Conservation (phyloP, 805 yeast genomes). For the Candida suzukii region DNA sequence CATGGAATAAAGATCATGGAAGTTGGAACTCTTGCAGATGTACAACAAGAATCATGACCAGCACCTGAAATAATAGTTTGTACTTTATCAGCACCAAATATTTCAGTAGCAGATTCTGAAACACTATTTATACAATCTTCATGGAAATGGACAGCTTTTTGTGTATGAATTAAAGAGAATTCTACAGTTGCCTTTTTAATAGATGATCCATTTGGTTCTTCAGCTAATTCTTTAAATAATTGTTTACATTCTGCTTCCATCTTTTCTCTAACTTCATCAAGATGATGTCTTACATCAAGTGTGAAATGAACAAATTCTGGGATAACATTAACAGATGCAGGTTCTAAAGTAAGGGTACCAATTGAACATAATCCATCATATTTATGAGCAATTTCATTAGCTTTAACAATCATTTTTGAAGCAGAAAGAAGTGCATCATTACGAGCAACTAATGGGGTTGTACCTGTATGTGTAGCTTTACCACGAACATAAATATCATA, state of each 20-base stretch:
- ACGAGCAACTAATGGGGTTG: slow-evolving; percentile 58
- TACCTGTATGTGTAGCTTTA: slow-evolving; percentile 66
- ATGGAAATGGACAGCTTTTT: slow-evolving; percentile 53
- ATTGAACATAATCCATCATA: slow-evolving; percentile 50
- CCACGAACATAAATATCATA: slow-evolving; percentile 49
- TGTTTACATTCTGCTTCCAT: slow-evolving; percentile 33
- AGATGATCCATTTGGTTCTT: slow-evolving; percentile 18
- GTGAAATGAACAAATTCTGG: slow-evolving; percentile 56
- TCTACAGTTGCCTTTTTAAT: slow-evolving; percentile 29
- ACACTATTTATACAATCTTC: slow-evolving; percentile 45
- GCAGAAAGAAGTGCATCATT: slow-evolving; percentile 57
- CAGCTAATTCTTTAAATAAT: slow-evolving; percentile 30
- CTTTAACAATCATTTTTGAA: slow-evolving; percentile 46
- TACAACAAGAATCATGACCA: slow-evolving; percentile 66
- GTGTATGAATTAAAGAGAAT: slow-evolving; percentile 38
- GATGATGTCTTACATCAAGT: slow-evolving; percentile 51
- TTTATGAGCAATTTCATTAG: slow-evolving; percentile 46
- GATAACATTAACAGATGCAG: slow-evolving; percentile 61
- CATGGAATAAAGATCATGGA: slow-evolving; percentile 72
- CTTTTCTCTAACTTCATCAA: slow-evolving; percentile 32
- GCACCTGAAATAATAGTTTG: slow-evolving; percentile 58
- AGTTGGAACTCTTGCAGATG: slow-evolving; percentile 52
- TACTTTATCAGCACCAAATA: slow-evolving; percentile 37
- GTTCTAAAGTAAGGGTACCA: slow-evolving; percentile 50
- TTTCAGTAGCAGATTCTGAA: slow-evolving; percentile 40